Conservation (phyloP, 306 rosid species). For the Glycyrrhiza uralensis region DNA sequence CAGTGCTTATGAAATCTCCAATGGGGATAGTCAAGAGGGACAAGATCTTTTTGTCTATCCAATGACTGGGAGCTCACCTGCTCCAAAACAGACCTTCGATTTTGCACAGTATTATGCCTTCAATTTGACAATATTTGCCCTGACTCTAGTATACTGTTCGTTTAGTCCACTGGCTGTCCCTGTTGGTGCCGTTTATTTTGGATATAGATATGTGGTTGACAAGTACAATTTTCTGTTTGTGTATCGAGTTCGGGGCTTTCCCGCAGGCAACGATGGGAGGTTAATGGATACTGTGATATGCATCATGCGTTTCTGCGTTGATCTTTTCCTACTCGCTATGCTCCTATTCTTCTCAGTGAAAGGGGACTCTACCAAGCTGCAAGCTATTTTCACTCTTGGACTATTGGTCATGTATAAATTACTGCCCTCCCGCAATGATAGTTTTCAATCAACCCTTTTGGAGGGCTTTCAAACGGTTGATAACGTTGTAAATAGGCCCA, state of each 20-base stretch:
- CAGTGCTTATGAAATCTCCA: slow-evolving; percentile 47
- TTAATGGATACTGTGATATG: slow-evolving; percentile 82
- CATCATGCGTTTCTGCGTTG: slow-evolving; percentile 91
- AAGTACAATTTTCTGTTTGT: slow-evolving; percentile 93
- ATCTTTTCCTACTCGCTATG: slow-evolving; percentile 79
- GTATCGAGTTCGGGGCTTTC: slow-evolving; percentile 87
- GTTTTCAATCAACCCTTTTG: slow-evolving; percentile 58
- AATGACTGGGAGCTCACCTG: slow-evolving; percentile 70
- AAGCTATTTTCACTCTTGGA: slow-evolving; percentile 94
- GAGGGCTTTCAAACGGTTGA: slow-evolving; percentile 80
- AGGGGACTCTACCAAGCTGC: slow-evolving; percentile 90
- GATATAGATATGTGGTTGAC: slow-evolving; percentile 92
- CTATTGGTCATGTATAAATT: slow-evolving; percentile 66
- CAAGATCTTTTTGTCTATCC: slow-evolving; percentile 82
- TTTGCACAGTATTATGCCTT: slow-evolving; percentile 97
- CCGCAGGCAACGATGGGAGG: slow-evolving; percentile 96
- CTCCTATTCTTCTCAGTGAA: slow-evolving; percentile 88
- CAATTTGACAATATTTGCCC: slow-evolving; percentile 88
- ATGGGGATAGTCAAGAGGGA: slow-evolving; percentile 51
- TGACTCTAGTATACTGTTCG: slow-evolving; percentile 80
- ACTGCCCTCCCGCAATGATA: slow-evolving; percentile 64
- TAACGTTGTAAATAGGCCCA: slow-evolving; percentile 61
- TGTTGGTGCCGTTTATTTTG: slow-evolving; percentile 83
- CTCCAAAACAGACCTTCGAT: slow-evolving; percentile 88
- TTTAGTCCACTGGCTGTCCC: slow-evolving; percentile 93